phyloP scores from a whole-genome alignment of 345 rosid genomes.

The Abelmoschus esculentus region DNA sequence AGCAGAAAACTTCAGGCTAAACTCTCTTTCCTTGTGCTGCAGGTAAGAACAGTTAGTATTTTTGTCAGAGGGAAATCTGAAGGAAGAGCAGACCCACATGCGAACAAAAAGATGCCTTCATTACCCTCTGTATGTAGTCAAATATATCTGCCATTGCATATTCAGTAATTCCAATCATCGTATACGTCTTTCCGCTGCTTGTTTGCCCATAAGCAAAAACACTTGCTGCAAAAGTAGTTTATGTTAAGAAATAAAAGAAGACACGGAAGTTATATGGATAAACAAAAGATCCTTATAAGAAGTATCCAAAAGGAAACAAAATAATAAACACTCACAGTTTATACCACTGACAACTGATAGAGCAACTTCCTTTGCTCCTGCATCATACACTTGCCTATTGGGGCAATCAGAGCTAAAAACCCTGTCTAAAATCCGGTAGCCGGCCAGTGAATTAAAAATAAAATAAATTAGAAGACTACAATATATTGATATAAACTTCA shows the following conservation, averaged over 20 bases:
- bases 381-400: neutral
- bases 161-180: slow-evolving; percentile 1
- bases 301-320: neutral
- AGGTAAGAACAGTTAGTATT: neutral
- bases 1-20: slow-evolving; percentile 1
- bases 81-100: neutral
- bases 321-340: neutral
- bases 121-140: neutral
- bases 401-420: neutral
- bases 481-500: neutral
- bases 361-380: slow-evolving; percentile 1
- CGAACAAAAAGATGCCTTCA: neutral
- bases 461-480: neutral
- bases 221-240: neutral
- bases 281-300: neutral
- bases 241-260: neutral
- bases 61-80: neutral
- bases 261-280: neutral
- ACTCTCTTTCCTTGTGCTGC: slow-evolving; percentile 4
- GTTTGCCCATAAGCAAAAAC: slow-evolving; percentile 3
- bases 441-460: neutral
- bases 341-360: slow-evolving; percentile 4
- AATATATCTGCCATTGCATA: neutral
- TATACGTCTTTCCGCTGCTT: neutral
- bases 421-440: neutral